Percentiles rank a stretch among this genome's conserved stretches.
These are phyloP conservation scores for Chlorella sorokiniana DNA, from an alignment of 139 green algal species.

Conservation along the genomic window DNA sequence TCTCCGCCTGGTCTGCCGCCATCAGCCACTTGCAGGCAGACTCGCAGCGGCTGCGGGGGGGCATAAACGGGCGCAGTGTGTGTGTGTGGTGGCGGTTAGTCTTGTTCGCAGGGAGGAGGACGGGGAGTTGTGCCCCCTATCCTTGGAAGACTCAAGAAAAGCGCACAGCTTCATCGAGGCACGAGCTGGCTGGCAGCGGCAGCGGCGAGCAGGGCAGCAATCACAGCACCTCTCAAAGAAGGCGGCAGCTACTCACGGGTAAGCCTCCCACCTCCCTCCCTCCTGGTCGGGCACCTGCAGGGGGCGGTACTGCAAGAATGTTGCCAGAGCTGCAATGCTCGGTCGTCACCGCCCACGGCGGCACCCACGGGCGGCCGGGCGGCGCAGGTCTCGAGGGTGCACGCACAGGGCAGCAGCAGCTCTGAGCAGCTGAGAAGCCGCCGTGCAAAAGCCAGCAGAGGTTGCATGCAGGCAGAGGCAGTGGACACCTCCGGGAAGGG, in stretches of 20 bases:
- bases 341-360: too few relatives aligned
- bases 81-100: not conserved
- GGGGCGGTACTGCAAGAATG: too few relatives aligned
- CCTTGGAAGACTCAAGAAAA: not conserved
- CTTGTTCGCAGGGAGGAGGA: not conserved
- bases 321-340: too few relatives aligned
- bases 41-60: not conserved
- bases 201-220: not conserved
- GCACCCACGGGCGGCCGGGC: too few relatives aligned
- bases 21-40: not conserved
- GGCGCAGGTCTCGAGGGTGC: too few relatives aligned
- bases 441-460: too few relatives aligned
- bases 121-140: not conserved
- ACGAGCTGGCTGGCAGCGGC: not conserved
- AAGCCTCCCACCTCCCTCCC: not conserved
- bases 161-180: not conserved
- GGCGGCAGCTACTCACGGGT: not conserved
- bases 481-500: too few relatives aligned
- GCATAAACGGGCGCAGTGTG: not conserved
- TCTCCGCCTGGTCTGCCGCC: not conserved
- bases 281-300: not conserved
- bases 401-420: too few relatives aligned
- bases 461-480: too few relatives aligned
- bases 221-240: not conserved
- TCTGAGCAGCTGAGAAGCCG: too few relatives aligned